Percentiles rank a stretch among this genome's conserved stretches.
These are phyloP conservation scores for Apophysomyces elegans DNA, from an alignment of 371 early-diverging fungal species.

Conservation along the genomic window DNA sequence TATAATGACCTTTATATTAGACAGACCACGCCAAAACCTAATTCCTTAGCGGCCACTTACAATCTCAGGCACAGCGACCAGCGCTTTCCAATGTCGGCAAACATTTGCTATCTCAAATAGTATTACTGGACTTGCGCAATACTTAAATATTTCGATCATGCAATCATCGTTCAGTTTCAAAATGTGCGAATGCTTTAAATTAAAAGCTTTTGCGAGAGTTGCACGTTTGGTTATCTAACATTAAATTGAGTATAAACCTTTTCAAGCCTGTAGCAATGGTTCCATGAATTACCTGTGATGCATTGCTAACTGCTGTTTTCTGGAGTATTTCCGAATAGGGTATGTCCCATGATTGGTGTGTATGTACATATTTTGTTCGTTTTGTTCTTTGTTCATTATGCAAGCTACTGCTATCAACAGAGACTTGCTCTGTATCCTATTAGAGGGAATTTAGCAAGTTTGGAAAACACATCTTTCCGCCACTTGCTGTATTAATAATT, in stretches of 20 bases:
- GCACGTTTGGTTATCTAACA: neutral
- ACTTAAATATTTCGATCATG: neutral
- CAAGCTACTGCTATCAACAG: no score
- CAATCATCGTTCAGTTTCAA: neutral
- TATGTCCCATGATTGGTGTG: no score
- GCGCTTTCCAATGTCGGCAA: constrained; percentile 2
- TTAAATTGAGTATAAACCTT: no score
- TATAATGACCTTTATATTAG: neutral
- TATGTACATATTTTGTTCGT: no score
- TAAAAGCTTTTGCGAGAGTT: neutral
- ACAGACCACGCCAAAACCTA: neutral
- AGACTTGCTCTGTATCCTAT: no score
- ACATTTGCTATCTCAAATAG: neutral
- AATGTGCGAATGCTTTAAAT: neutral
- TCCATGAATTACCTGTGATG: neutral
- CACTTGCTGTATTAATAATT: no score
- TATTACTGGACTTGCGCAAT: neutral
- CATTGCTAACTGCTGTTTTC: neutral
- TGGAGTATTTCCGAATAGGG: no score
- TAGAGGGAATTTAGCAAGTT: no score
- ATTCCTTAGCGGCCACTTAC: neutral
- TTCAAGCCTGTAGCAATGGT: no score
- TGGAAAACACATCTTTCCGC: no score
- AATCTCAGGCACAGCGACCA: neutral
- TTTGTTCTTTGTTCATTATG: no score